Conservation (phyloP, 768 basidiomycete species). For the Rhodotorula sphaerocarpa region DNA sequence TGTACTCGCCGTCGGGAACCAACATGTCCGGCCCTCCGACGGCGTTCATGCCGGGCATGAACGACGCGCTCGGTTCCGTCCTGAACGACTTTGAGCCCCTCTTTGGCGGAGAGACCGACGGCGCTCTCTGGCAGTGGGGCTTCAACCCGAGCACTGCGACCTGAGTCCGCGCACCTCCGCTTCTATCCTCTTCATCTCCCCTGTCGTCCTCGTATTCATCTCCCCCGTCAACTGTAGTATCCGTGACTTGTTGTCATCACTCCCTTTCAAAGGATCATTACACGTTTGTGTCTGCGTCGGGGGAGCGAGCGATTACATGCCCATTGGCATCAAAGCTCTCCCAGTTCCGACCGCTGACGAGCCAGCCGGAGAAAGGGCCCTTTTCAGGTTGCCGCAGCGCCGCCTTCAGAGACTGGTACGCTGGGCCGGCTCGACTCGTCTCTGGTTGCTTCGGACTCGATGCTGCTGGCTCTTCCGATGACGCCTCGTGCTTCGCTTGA, state of each 20-base stretch:
- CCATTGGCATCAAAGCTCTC: conserved; percentile 20
- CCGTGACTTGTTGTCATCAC: neutral
- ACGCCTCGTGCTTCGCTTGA: neutral
- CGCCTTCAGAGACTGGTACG: conserved; percentile 23
- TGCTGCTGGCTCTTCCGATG: too few relatives aligned
- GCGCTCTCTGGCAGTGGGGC: conserved; percentile 22
- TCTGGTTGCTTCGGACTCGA: neutral
- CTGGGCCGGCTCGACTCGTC: too few relatives aligned
- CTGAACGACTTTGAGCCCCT: conserved; percentile 33
- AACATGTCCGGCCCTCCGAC: neutral
- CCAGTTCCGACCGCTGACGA: conserved; percentile 18
- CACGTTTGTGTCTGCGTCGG: too few relatives aligned
- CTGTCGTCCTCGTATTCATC: neutral
- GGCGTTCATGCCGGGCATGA: conserved; percentile 22
- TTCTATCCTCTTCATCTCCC: too few relatives aligned
- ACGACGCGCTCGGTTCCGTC: conserved; percentile 23
- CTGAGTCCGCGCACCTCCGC: too few relatives aligned
- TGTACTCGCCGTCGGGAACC: too few relatives aligned
- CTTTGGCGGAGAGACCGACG: conserved; percentile 12
- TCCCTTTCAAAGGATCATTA: too few relatives aligned
- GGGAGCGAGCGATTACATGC: neutral
- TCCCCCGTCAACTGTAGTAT: neutral
- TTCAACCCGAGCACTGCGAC: neutral
- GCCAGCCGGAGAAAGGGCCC: conserved; percentile 31
- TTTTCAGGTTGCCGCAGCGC: neutral